Evolutionary conservation across 2,329 filamentous ascomycete genomes (phyloP).

Genomic region (Drechslera avenae): DNA sequence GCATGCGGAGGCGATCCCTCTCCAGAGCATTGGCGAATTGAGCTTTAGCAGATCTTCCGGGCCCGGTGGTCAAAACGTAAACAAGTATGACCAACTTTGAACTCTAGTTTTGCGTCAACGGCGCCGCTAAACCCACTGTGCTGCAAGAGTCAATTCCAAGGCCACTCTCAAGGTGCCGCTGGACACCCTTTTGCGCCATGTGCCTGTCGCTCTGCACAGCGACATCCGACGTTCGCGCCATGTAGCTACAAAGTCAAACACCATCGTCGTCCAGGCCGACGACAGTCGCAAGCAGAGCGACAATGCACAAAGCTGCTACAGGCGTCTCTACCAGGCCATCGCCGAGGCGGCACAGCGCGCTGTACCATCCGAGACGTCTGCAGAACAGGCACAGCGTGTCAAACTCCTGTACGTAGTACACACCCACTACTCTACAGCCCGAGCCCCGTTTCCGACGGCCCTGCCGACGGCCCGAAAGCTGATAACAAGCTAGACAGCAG

Average conservation of each 20-base stretch:
- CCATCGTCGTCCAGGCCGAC: conserved; percentile 66
- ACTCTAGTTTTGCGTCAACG: conserved; percentile 10
- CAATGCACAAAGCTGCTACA: conserved; percentile 65
- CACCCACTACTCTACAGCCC: conserved; percentile 28
- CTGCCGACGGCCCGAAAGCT: conserved; percentile 23
- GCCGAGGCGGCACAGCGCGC: conserved; percentile 55
- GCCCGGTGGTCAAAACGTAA: conserved; percentile 71
- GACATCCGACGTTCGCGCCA: conserved; percentile 61
- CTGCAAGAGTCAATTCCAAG: conserved; percentile 67
- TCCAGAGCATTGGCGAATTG: conserved; percentile 60
- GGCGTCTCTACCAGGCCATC: conserved; percentile 62
- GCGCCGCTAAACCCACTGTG: conserved; percentile 47
- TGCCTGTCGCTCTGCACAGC: conserved; percentile 61
- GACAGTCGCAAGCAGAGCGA: conserved; percentile 65
- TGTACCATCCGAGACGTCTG: conserved; percentile 66
- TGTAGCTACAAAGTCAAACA: conserved; percentile 58
- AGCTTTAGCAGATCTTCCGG: conserved; percentile 68
- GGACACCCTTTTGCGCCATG: conserved; percentile 56
- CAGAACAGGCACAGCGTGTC: conserved; percentile 60
- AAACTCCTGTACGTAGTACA: conserved; percentile 59
- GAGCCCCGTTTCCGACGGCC: conserved; percentile 15
- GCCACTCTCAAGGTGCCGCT: conserved; percentile 65
- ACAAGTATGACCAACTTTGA: conserved; percentile 58
- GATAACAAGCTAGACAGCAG: conserved; percentile 54
- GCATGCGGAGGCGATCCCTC: conserved; percentile 59